phyloP scores from a whole-genome alignment of 345 rosid species.

The Eucalyptus curtisii region DNA sequence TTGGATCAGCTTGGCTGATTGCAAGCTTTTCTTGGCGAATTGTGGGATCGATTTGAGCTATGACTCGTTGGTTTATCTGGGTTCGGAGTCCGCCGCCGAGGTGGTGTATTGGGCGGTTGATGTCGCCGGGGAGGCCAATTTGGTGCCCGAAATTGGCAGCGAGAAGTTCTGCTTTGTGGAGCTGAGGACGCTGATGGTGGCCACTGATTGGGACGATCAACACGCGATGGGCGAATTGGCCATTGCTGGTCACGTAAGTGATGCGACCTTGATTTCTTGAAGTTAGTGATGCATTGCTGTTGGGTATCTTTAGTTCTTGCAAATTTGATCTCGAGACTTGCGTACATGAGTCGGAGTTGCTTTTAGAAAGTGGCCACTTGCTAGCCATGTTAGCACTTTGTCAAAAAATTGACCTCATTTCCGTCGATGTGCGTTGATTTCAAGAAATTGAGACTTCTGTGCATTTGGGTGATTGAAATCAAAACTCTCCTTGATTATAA shows the following conservation, averaged over 20 bases:
- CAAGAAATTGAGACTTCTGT: background rate
- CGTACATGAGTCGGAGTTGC: background rate
- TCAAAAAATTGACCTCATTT: background rate
- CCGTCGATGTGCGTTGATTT: background rate
- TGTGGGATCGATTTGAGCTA: constrained; percentile 40
- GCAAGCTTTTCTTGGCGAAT: constrained; percentile 21
- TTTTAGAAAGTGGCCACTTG: background rate
- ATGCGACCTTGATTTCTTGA: background rate
- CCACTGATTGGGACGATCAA: constrained; percentile 82
- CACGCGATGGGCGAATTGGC: constrained; percentile 76
- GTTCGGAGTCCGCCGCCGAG: constrained; percentile 61
- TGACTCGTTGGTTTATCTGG: constrained; percentile 65
- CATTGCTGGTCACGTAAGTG: constrained; percentile 90
- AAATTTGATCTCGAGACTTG: background rate
- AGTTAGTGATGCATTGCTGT: background rate
- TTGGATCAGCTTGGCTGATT: constrained; percentile 66
- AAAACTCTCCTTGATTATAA: background rate
- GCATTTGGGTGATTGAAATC: background rate
- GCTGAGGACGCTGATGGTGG: constrained; percentile 88
- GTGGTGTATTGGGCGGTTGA: constrained; percentile 75
- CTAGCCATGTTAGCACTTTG: background rate
- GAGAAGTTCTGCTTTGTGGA: constrained; percentile 62
- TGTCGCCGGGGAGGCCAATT: constrained; percentile 24
- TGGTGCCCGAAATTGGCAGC: constrained; percentile 30
- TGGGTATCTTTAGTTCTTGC: background rate